A percentile compares a stretch with the other conserved stretches of the same genome.
These are phyloP conservation scores for Cladochytrium tenue DNA, from an alignment of 371 early-diverging fungal species.

Conservation along the genomic window DNA sequence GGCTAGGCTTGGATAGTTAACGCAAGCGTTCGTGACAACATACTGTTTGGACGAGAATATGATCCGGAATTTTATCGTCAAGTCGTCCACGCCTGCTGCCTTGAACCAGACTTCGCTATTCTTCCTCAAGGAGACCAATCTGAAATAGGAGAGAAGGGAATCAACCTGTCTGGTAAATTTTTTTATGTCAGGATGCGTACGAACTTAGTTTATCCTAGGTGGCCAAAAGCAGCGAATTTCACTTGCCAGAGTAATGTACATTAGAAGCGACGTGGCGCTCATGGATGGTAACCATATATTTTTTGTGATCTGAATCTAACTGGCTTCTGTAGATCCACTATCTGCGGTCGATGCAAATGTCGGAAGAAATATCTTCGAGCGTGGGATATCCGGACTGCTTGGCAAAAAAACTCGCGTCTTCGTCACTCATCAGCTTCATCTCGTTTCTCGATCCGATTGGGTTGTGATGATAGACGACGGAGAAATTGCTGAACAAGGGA, in stretches of 20 bases:
- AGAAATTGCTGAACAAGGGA: slow-evolving; percentile 58
- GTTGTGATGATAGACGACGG: slow-evolving; percentile 61
- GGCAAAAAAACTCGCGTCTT: slow-evolving; percentile 41
- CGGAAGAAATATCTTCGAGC: slow-evolving; percentile 43
- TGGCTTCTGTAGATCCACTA: slow-evolving; percentile 47
- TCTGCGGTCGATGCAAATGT: slow-evolving; percentile 45
- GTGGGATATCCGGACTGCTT: slow-evolving; percentile 31
- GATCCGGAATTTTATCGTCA: slow-evolving; percentile 26
- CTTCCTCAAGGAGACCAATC: slow-evolving; percentile 82
- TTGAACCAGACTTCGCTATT: slow-evolving; percentile 78
- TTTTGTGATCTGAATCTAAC: background rate
- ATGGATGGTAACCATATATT: slow-evolving; percentile 34
- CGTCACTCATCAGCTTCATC: slow-evolving; percentile 59
- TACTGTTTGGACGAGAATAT: slow-evolving; percentile 43
- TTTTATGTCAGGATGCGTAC: no score
- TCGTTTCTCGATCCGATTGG: slow-evolving; percentile 63
- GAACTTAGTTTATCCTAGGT: background rate
- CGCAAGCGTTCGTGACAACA: slow-evolving; percentile 46
- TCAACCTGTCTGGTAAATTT: slow-evolving; percentile 41
- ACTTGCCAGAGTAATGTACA: slow-evolving; percentile 52
- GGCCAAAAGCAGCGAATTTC: slow-evolving; percentile 65
- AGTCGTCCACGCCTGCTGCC: slow-evolving; percentile 50
- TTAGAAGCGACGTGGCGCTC: slow-evolving; percentile 17
- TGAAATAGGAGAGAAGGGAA: slow-evolving; percentile 79
- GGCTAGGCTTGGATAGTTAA: slow-evolving; percentile 43